Evolutionary conservation across 768 basidiomycete species (phyloP), one percentile per base, ranked within the genome.

Genomic region (Boletus rubroflammeus): DNA sequence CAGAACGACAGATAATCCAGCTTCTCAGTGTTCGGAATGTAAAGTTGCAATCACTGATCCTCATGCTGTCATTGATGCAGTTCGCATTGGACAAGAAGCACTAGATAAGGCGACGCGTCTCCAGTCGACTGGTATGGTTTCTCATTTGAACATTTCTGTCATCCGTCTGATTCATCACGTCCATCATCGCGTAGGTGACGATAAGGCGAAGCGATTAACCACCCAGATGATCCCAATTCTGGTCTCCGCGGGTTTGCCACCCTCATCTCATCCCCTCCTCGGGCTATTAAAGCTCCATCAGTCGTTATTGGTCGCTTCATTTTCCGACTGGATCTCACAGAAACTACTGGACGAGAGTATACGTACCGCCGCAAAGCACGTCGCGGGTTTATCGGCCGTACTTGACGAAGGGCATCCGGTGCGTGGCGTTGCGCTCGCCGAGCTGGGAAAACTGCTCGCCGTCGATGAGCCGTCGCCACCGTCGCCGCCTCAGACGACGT

Each of bases 371-470:
- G 78, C 79, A 15, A 78, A 79, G 41, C 74, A 80, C 10, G 73
- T 73, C 21, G 71, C 77, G 0, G 93, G 85, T 1, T 62, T 92
- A 6, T 66, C 71, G 5, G 68, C 65, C 13, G 65, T 90, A 3
- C 77, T 92, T 17, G 69, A 74, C 0, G 67, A 74, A 10, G 88
- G 88, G 2, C 93, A 96, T 66, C 93, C 94, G 0, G 79, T 88
- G 1, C 78, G 89, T 1, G 90, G 82, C 0, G 73, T 95, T 23
- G 83, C 88, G 5, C 72, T 86, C 8, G 84, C 86, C 3, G 93
- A 95, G 67, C 75, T 91, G 6, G 92, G 89, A 0, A 94, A 93
- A 71, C 72, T 93, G 7, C 76, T 94, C 6, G 81, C 82, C 0
- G 86, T 93, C 0, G 89, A 93, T 61, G 90, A 92, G 64, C 85